Base-by-base conservation (phyloP, 106 monocot species). In the Dendrobium officinale region DNA sequence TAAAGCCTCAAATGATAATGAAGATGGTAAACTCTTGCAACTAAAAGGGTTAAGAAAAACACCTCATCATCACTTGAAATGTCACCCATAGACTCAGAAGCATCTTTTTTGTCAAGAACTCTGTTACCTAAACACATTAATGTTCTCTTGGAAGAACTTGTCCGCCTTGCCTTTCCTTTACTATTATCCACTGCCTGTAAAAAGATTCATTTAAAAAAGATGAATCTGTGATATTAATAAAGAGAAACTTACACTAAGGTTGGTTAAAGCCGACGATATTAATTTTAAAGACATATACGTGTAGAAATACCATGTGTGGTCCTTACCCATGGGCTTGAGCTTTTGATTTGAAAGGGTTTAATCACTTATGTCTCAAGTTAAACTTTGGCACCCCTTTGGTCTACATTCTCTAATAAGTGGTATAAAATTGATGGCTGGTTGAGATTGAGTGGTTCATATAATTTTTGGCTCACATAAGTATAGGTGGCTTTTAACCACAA, bases 21-120 rank as follows among this genome's bases (percentile, higher is more conserved):
- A 33, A 17, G 26, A 31, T 78, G 2, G 1, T 27, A 27, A 77
- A 77, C 15, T 29, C 24, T 15, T 10, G 74, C 24, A 2, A 55
- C 9, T 2, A 2, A 74, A 74, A 74, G 20, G n/a, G 74, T 74
- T 24, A 45, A 55, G 29, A 59, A 42, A 56, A 78, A 19, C 77
- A 94, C 93, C 88, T 94, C 93, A 66, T 94, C 91, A 33, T 86
- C 93, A 79, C 89, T 90, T 72, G 90, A 90, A 42, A 77, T 77
- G 80, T 55, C 82, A 81, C 47, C 88, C 45, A 70, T 45, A 70
- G 81, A 81, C 72, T 91, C 96, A 79, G 79, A 79, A 27, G 79
- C 72, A 44, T 92, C 87, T 78, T 91, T 89, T 59, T 78, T 47
- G 49, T 89, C 88, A 85, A 83, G 78, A 79, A 55, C 80, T 73